Evolutionary conservation across 495 filamentous ascomycete species (phyloP).

Genomic region (Mytilinidion resinicola): DNA sequence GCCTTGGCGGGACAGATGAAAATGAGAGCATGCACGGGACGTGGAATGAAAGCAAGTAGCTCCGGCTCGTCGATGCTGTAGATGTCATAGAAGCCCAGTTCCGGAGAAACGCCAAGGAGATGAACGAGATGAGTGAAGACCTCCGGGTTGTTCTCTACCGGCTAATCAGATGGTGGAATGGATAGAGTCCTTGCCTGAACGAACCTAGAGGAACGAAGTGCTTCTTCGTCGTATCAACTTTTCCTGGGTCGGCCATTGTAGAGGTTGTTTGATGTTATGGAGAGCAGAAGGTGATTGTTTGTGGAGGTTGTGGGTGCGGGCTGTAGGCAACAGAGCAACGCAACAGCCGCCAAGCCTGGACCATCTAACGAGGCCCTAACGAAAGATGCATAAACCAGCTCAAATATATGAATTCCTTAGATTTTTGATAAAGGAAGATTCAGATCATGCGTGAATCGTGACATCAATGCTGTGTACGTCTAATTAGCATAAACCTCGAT

Average conservation of each 20-base stretch:
- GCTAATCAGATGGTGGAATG: background rate
- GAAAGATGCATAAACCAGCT: too few relatives aligned
- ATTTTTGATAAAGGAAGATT: too few relatives aligned
- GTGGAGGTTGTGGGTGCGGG: background rate
- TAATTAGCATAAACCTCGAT: too few relatives aligned
- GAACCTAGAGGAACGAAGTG: background rate
- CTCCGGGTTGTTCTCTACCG: constrained; percentile 30
- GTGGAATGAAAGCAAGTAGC: constrained; percentile 9
- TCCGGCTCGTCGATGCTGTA: constrained; percentile 26
- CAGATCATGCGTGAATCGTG: too few relatives aligned
- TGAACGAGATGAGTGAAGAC: constrained; percentile 34
- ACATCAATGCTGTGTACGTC: too few relatives aligned
- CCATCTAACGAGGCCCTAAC: too few relatives aligned
- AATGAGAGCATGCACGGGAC: constrained; percentile 18
- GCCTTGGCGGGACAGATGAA: constrained; percentile 45
- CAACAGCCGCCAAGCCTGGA: too few relatives aligned
- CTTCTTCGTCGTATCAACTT: background rate
- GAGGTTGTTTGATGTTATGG: too few relatives aligned
- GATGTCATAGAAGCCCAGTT: constrained; percentile 27
- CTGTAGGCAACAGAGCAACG: background rate
- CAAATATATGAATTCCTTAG: too few relatives aligned
- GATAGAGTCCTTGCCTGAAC: constrained; percentile 26
- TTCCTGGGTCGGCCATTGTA: background rate
- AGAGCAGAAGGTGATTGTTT: too few relatives aligned
- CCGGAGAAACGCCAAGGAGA: constrained; percentile 20